A percentile compares a stretch with the other conserved stretches of the same genome.
These are phyloP conservation scores for Fraxinus pennsylvanica DNA, from an alignment of 257 asterid genomes.

Conservation along the genomic window DNA sequence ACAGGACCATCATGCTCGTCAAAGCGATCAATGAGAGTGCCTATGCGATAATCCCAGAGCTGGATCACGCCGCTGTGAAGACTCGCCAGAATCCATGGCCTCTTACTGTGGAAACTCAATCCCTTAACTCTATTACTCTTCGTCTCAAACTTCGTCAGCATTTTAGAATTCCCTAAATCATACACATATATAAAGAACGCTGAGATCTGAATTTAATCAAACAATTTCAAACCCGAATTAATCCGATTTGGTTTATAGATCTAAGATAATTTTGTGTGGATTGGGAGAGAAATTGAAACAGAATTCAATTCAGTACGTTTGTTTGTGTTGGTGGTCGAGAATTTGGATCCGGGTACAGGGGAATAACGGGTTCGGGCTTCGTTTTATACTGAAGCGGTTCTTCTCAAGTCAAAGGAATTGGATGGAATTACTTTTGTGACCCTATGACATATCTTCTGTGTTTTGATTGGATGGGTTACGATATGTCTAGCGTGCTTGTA, in stretches of 20 bases:
- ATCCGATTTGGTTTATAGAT: background rate
- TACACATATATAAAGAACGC: background rate
- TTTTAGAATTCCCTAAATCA: constrained; percentile 26
- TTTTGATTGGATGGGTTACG: background rate
- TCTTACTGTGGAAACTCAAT: constrained; percentile 24
- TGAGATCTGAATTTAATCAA: constrained; percentile 28
- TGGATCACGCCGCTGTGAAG: constrained; percentile 25
- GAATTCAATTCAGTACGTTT: background rate
- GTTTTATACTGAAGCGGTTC: background rate
- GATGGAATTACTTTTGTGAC: background rate
- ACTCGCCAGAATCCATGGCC: constrained; percentile 26
- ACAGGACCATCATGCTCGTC: constrained; percentile 98
- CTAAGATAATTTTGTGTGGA: background rate
- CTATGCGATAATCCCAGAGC: constrained; percentile 25
- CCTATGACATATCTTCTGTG: background rate
- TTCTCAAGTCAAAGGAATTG: background rate
- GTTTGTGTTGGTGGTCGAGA: background rate
- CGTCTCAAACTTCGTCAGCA: constrained; percentile 42
- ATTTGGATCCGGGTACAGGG: background rate
- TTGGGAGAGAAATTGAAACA: background rate
- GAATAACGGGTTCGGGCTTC: background rate
- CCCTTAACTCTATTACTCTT: constrained; percentile 23
- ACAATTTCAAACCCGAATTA: constrained; percentile 31
- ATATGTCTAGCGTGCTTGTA: background rate
- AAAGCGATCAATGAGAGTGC: constrained; percentile 37